Base-by-base conservation (phyloP, 2,329 filamentous ascomycete genomes). In the Byssochlamys sp. region DNA sequence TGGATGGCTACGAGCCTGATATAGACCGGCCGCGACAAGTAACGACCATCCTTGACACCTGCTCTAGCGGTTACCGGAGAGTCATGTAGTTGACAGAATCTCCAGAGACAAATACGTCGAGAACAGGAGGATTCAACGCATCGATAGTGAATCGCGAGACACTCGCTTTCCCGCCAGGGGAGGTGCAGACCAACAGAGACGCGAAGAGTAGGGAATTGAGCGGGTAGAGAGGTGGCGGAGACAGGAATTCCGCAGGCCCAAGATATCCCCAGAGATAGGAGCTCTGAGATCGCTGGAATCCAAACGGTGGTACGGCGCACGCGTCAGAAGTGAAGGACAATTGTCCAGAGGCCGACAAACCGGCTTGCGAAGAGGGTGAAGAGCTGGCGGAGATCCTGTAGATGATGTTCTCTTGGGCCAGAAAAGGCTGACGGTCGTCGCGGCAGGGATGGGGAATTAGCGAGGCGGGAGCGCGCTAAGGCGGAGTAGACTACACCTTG, bases 1-100 rank as follows among this genome's bases (percentile, higher is more conserved):
- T 85, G 80, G 65, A 66, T 69, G 73, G 73, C 73, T 75, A 75
- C 65, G 69, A 71, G 71, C 72, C 71, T 68, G 63, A 68, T 61
- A 69, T 63, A 59, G 63, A 66, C 64, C 57, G 58, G 59, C 62
- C 65, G 62, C 65, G 61, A 67, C 64, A 64, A 69, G 62, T 62
- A 67, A 67, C 66, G 71, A 74, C 70, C 73, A 75, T 75, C 71
- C 71, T 75, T 69, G 67, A 69, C 61, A 51, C 58, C 57, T 31
- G 57, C 59, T 54, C 59, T 58, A 55, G 56, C 31, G 57, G 55
- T 56, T 61, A 63, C 58, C 62, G 63, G 55, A 59, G 59, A 55
- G 60, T 62, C 64, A 64, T 63, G 56, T 59, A 57, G 61, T 59
- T 63, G 60, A 59, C 56, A 59, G 61, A 54, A 54, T 55, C 56